These are phyloP conservation scores for Silene noctiflora DNA, from an alignment of 179 eudicot genomes.

Conservation along the genomic window DNA sequence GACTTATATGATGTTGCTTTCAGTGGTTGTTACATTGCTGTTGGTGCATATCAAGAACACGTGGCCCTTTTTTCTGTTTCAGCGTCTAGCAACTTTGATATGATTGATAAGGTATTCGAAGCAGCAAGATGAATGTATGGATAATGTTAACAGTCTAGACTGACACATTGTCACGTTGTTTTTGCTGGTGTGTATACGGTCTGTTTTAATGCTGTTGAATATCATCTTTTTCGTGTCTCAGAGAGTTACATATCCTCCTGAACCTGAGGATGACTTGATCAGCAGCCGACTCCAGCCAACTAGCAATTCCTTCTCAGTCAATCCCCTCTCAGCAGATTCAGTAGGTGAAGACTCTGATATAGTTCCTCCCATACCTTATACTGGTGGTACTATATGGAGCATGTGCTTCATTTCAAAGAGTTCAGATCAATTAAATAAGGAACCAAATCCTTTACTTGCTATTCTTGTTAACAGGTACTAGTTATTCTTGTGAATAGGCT, in stretches of 20 bases:
- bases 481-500: slow-evolving; percentile 80
- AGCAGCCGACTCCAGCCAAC: slow-evolving; percentile 32
- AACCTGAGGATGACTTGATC: slow-evolving; percentile 42
- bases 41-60: slow-evolving; percentile 74
- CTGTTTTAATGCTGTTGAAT: slow-evolving; percentile 13
- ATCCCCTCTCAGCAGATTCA: slow-evolving; percentile 22
- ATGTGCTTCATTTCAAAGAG: slow-evolving; percentile 87
- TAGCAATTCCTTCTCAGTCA: slow-evolving; percentile 30
- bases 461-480: slow-evolving; percentile 83
- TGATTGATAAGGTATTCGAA: slow-evolving; percentile 70
- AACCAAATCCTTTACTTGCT: slow-evolving; percentile 67
- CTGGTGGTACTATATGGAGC: slow-evolving; percentile 90
- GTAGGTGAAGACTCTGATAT: slow-evolving; percentile 18
- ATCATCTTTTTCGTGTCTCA: slow-evolving; percentile 27
- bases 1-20: slow-evolving; percentile 21
- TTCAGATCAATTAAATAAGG: slow-evolving; percentile 43
- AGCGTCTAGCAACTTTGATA: slow-evolving; percentile 47
- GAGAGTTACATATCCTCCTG: slow-evolving; percentile 70
- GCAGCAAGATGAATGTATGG: slow-evolving; percentile 11
- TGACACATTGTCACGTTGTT: background rate
- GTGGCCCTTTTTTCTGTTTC: slow-evolving; percentile 76
- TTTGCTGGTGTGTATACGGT: background rate
- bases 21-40: slow-evolving; percentile 90
- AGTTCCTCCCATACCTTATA: slow-evolving; percentile 15
- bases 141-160: background rate